Evolutionary conservation across 495 filamentous ascomycete genomes (phyloP), one percentile per base, ranked within the genome.

Genomic region (Penicillium atrosanguineum): DNA sequence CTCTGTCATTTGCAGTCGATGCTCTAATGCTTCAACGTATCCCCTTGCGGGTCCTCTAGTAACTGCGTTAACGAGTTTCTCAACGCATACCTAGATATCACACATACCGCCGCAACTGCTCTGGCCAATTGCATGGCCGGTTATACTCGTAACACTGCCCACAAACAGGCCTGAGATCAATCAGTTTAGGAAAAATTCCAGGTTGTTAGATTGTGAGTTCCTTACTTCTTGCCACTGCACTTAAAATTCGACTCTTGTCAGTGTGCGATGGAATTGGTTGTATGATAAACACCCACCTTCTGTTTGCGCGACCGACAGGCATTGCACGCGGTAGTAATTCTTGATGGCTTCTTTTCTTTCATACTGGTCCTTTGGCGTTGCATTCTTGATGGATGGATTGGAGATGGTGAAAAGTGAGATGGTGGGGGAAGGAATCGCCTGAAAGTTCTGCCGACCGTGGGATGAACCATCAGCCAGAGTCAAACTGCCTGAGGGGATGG

Each of bases 181-280:
- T 34, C 11, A 34, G 31, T 4, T 9, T 9, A 31, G 8, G 11
- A 14, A 4, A 12, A 2, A 14, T 14, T 12, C 19, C 38, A 40
- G 2, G 12, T 20, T n/a, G 2, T 3, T 4, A 20, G 2, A 40
- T 14, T 12, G 12, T 4, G 11, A 34, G 12, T 20, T 40, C 19
- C 61, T 58, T 54, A 74, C 71, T 64, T 69, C 39, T 66, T 60
- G 31, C 71, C 71, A 53, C 67, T 70, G 44, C 72, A 73, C 72
- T 75, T 52, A 9, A 62, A 9, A 62, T 37, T 40, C 36, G 14
- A 28, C 28, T 25, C n/a, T 5, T 6, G 31, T 50, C 11, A 53
- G 43, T 26, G 4, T 21, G 6, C 18, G 6, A 26, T 16, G 19
- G 14, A 1, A 4, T 25, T 2, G 48, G 4, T 15, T 21, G 2